Base-by-base conservation (phyloP, 2,329 filamentous ascomycete species). In the Aaosphaeria pasadenensis region DNA sequence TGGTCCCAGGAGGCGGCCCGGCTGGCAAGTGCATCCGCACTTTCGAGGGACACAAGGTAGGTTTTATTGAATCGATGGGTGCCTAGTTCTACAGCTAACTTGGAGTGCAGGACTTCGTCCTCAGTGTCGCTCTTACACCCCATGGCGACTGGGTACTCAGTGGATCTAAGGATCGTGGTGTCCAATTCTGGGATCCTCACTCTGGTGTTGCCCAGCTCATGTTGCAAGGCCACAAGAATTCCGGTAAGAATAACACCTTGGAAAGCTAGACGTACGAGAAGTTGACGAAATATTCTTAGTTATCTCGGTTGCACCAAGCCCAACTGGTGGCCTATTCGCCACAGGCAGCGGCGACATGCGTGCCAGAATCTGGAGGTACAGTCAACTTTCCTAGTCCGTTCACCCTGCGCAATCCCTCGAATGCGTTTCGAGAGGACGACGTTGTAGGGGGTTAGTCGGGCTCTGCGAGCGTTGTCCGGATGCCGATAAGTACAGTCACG, bases 171-270 rank as follows among this genome's bases (percentile, higher is more conserved):
- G 94, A 99, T 67, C 84, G 94, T 44, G 92, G 94, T 43, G 94
- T 99, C 24, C 94, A 97, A 69, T 97, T 99, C 79, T 99, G 94
- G 94, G 92, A 99, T 66, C 92, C 94, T 17, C 83, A 87, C 62
- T 96, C 91, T 17, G 94, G 92, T 33, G 87, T 89, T 57, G 95
- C 92, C 1, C 92, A 97, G 74, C 87, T 99, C 69, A 97, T 97
- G 94, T 82, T 99, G 53, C 94, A 97, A 72, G 94, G 94, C 29
- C 94, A 99, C 71, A 97, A 97, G 80, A 97, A 97, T 74, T 96
- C 90, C 7, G 82, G 83, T 85, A 71, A 62, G 78, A 40, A 40
- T 7, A 17, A 24, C 33, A 36, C 33, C 33, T n/a, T 36, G 33
- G 33, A 36, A 36, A 28, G 9, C 9, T 40, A 24, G 17, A 28